Conservation (phyloP, 352 stramenopile genomes). For the Blastocystis sp. region DNA sequence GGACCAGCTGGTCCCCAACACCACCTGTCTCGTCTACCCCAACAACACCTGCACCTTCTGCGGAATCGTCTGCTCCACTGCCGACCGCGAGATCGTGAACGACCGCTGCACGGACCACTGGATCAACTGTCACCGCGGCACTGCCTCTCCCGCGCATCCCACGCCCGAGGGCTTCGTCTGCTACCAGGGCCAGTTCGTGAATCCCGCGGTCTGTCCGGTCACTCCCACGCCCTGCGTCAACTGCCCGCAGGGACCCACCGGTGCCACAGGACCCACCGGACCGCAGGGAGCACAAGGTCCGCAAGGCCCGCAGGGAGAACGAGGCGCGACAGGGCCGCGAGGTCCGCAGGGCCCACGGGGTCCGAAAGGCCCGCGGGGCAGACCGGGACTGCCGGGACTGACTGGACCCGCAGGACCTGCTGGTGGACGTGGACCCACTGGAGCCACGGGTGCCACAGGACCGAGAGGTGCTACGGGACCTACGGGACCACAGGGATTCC, state of each 20-base stretch:
- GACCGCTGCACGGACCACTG: conserved; percentile 52
- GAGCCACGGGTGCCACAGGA: conserved; percentile 27
- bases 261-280: conserved; percentile 37
- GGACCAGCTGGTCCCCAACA: conserved; percentile 11
- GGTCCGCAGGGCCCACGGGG: neutral
- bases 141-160: conserved; percentile 7
- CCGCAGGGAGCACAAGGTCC: conserved; percentile 32
- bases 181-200: conserved; percentile 51
- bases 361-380: conserved; percentile 15
- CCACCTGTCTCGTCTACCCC: conserved; percentile 16
- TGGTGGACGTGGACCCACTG: conserved; percentile 1
- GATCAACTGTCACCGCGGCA: conserved; percentile 16
- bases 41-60: conserved; percentile 54
- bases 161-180: conserved; percentile 33
- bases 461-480: conserved; percentile 42
- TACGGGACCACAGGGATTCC: conserved; percentile 12
- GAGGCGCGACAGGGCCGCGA: conserved; percentile 18
- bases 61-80: conserved; percentile 42
- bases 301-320: conserved; percentile 27
- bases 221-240: conserved; percentile 37
- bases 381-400: conserved; percentile 20
- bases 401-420: conserved; percentile 47
- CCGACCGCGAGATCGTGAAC: conserved; percentile 26
- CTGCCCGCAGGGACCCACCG: conserved; percentile 34
- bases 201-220: neutral